phyloP scores from a whole-genome alignment of 768 basidiomycete genomes.

The Tulasnella sp. region DNA sequence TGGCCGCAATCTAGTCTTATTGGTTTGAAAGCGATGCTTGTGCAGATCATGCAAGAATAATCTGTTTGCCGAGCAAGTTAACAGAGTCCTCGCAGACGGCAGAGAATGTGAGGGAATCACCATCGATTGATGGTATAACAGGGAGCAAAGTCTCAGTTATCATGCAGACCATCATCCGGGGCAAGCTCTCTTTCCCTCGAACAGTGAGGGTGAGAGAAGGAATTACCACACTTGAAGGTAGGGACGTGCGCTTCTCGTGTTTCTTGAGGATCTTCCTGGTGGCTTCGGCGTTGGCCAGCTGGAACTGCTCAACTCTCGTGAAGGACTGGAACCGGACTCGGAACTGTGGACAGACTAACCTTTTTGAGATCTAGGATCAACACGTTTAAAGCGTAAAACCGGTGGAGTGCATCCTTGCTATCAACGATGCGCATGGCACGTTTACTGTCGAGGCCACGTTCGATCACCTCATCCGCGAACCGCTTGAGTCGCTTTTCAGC shows the following conservation, averaged over 20 bases:
- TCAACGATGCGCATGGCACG: slow-evolving; percentile 60
- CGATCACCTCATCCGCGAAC: slow-evolving; percentile 63
- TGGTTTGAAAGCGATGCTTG: slow-evolving; percentile 89
- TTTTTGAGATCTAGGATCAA: slow-evolving; percentile 82
- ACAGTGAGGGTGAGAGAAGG: slow-evolving; percentile 41
- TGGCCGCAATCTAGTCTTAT: slow-evolving; percentile 81
- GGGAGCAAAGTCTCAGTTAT: slow-evolving; percentile 82
- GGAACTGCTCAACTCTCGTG: slow-evolving; percentile 56
- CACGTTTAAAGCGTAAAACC: slow-evolving; percentile 75
- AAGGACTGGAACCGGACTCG: background rate
- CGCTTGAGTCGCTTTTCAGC: slow-evolving; percentile 64
- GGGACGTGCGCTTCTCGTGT: slow-evolving; percentile 84
- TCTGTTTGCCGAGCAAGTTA: slow-evolving; percentile 47
- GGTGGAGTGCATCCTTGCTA: slow-evolving; percentile 62
- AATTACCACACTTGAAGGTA: slow-evolving; percentile 48
- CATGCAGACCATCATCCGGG: slow-evolving; percentile 74
- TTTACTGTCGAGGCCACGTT: slow-evolving; percentile 57
- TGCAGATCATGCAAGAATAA: slow-evolving; percentile 87
- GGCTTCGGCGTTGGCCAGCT: slow-evolving; percentile 83
- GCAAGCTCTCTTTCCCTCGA: slow-evolving; percentile 49
- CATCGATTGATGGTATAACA: slow-evolving; percentile 75
- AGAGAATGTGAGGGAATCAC: background rate
- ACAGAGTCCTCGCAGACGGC: slow-evolving; percentile 34
- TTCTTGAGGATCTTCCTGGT: slow-evolving; percentile 94
- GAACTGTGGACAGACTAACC: slow-evolving; percentile 46